phyloP scores from a whole-genome alignment of 106 monocot species.

The Narthecium ossifragum region DNA sequence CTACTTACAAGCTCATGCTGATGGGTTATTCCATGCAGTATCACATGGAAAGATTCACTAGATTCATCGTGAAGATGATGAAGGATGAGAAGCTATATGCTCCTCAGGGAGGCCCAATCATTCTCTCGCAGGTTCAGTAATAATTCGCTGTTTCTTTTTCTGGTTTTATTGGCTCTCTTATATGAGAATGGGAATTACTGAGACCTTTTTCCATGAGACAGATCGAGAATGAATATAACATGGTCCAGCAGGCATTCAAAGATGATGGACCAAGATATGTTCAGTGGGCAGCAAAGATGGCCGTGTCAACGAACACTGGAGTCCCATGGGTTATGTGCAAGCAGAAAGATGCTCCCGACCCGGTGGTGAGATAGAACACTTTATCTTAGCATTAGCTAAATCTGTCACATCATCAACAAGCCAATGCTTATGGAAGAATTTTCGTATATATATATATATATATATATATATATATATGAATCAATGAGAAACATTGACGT shows the following conservation, averaged over 20 bases:
- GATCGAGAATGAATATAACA: conserved; percentile 96
- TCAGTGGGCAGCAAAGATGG: conserved; percentile 72
- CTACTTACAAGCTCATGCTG: no score
- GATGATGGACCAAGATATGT: conserved; percentile 43
- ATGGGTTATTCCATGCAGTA: conserved; percentile 34
- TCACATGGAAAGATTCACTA: conserved; percentile 51
- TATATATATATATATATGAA: background rate
- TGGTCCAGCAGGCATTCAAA: conserved; percentile 30
- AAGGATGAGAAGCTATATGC: conserved; percentile 59
- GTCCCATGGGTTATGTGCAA: conserved; percentile 99
- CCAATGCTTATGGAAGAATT: background rate
- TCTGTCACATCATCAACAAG: background rate
- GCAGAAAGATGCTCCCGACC: conserved; percentile 59
- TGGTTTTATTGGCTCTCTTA: background rate
- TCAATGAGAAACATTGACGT: background rate
- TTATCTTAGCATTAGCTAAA: background rate
- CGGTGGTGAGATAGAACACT: conserved; percentile 41
- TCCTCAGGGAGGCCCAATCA: conserved; percentile 68
- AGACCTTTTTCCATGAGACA: conserved; percentile 7
- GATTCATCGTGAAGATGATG: conserved; percentile 45
- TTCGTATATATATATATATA: background rate
- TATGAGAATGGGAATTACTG: background rate
- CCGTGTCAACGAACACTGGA: conserved; percentile 31
- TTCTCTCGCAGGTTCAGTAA: conserved; percentile 59
- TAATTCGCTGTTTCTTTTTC: background rate